Percentiles rank a stretch among this genome's conserved stretches.
These are phyloP conservation scores for Quercus wislizeni DNA, from an alignment of 306 rosid genomes.

Conservation along the genomic window DNA sequence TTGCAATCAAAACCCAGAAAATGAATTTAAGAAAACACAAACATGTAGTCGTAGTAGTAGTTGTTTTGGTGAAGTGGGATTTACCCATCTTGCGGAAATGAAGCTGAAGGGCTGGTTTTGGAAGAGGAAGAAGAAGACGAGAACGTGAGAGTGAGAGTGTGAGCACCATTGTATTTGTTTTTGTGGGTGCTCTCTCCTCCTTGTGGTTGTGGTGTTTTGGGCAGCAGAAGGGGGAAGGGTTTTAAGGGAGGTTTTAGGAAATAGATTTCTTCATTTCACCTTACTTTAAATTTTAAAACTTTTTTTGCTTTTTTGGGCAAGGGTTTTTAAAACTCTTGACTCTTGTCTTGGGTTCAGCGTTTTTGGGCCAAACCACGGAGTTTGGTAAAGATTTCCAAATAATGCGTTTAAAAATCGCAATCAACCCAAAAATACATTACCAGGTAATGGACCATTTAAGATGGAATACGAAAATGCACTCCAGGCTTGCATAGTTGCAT, in stretches of 20 bases:
- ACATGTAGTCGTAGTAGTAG: neutral
- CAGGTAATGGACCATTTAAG: too few relatives aligned
- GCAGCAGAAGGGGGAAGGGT: neutral
- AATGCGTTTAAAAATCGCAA: too few relatives aligned
- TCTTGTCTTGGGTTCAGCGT: too few relatives aligned
- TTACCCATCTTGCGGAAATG: conserved; percentile 14
- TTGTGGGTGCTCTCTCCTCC: neutral
- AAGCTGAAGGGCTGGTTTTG: neutral
- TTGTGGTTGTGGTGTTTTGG: neutral
- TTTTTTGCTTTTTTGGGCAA: too few relatives aligned
- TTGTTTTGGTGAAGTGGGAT: conserved; percentile 7
- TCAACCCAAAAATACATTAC: too few relatives aligned
- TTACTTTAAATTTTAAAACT: neutral
- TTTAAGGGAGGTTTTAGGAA: conserved; percentile 21
- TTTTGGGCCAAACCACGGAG: too few relatives aligned
- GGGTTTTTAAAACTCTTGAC: too few relatives aligned
- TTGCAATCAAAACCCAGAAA: neutral
- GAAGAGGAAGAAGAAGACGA: conserved; percentile 1
- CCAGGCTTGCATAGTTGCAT: too few relatives aligned
- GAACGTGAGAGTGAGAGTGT: neutral
- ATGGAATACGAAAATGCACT: too few relatives aligned
- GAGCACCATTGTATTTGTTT: neutral
- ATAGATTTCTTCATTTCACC: neutral
- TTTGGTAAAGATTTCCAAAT: too few relatives aligned
- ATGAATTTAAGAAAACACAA: neutral